Evolutionary conservation across 2,329 filamentous ascomycete species (phyloP).

Genomic region (Hymenoscyphus salicellus): DNA sequence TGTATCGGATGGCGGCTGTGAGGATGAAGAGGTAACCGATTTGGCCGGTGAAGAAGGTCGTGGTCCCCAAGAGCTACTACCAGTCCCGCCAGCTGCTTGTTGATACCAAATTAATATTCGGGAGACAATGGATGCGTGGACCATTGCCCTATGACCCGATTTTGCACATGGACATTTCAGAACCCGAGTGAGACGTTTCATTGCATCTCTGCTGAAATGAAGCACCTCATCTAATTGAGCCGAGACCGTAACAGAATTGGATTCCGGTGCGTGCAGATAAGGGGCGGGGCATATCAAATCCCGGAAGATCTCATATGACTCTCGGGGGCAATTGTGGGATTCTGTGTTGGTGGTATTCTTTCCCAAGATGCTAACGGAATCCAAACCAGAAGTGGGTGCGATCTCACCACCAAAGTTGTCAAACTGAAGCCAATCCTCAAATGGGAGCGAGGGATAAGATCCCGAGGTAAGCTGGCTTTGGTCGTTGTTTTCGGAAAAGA

Average conservation of each 20-base stretch:
- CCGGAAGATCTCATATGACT: constrained; percentile 28
- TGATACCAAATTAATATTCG: constrained; percentile 34
- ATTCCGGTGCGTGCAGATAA: constrained; percentile 27
- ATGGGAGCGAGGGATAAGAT: constrained; percentile 3
- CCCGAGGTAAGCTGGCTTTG: not conserved
- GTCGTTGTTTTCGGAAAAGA: constrained; percentile 4
- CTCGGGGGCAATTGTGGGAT: constrained; percentile 26
- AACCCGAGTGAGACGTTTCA: constrained; percentile 22
- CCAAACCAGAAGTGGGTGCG: constrained; percentile 6
- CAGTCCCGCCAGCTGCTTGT: constrained; percentile 29
- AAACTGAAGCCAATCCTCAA: constrained; percentile 21
- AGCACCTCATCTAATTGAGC: constrained; percentile 27
- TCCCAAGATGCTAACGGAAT: constrained; percentile 8
- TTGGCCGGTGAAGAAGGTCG: constrained; percentile 8
- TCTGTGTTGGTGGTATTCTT: constrained; percentile 7
- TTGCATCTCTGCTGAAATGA: constrained; percentile 25
- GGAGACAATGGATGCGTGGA: constrained; percentile 32
- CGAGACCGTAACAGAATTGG: constrained; percentile 23
- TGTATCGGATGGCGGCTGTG: constrained; percentile 7
- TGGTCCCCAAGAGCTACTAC: constrained; percentile 19
- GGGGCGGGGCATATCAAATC: constrained; percentile 27
- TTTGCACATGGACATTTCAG: constrained; percentile 28
- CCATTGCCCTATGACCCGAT: constrained; percentile 27
- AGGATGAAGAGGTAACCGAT: constrained; percentile 6
- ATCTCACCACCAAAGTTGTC: constrained; percentile 12